Conservation (phyloP, 805 yeast species). For the Suhomyces tanzawaensis region DNA sequence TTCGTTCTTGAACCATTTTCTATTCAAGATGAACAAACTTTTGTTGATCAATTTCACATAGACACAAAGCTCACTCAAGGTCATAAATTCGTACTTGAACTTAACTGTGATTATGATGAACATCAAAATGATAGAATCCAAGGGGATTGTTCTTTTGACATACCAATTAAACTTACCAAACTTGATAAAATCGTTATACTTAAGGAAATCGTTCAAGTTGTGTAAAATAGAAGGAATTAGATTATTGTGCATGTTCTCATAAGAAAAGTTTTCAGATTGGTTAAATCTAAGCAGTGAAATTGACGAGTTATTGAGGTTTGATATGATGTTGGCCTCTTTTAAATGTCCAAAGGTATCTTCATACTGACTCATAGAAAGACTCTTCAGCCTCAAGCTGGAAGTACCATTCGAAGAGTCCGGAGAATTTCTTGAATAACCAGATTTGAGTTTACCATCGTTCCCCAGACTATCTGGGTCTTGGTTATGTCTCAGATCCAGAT, state of each 20-base stretch:
- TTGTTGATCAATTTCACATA: slow-evolving; percentile 42
- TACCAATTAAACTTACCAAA: slow-evolving; percentile 61
- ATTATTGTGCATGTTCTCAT: slow-evolving; percentile 51
- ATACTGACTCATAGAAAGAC: slow-evolving; percentile 31
- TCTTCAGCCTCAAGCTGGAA: slow-evolving; percentile 1
- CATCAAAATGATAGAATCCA: slow-evolving; percentile 54
- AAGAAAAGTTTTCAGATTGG: slow-evolving; percentile 42
- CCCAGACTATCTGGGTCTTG: too few species aligned
- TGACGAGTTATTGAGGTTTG: slow-evolving; percentile 35
- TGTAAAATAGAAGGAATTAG: slow-evolving; percentile 57
- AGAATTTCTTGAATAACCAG: not conserved
- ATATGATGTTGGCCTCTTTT: slow-evolving; percentile 38
- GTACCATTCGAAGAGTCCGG: not conserved
- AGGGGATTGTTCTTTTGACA: slow-evolving; percentile 56
- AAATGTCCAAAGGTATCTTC: slow-evolving; percentile 41
- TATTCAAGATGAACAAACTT: slow-evolving; percentile 39
- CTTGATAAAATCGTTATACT: slow-evolving; percentile 50
- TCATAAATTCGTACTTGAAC: slow-evolving; percentile 43
- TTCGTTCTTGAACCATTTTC: slow-evolving; percentile 47
- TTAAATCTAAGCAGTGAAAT: slow-evolving; percentile 36
- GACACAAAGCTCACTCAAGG: slow-evolving; percentile 33
- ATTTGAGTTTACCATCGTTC: not conserved
- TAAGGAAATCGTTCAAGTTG: slow-evolving; percentile 53
- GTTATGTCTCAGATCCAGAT: slow-evolving; percentile 11
- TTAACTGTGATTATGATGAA: slow-evolving; percentile 54